phyloP scores from a whole-genome alignment of 495 filamentous ascomycete genomes.

The Thermochaetoides thermophila region DNA sequence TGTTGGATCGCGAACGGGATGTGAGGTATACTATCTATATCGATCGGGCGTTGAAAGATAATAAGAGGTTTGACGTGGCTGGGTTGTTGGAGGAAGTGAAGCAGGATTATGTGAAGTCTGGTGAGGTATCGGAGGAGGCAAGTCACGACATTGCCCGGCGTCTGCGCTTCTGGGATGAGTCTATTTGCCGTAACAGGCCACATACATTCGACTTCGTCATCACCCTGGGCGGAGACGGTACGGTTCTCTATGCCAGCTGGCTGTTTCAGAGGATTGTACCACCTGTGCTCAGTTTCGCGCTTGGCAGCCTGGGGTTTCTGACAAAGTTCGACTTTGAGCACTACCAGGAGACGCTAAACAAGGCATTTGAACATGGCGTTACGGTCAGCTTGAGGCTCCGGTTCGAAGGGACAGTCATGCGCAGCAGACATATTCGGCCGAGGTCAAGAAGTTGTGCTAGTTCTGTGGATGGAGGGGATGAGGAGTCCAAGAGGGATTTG shows the following conservation, averaged over 20 bases:
- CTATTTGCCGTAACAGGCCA: constrained; percentile 59
- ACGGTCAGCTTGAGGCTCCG: constrained; percentile 75
- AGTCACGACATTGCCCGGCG: constrained; percentile 40
- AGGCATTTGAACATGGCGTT: constrained; percentile 68
- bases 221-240: constrained; percentile 92
- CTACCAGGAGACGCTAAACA: constrained; percentile 52
- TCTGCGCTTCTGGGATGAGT: constrained; percentile 68
- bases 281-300: constrained; percentile 77
- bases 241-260: constrained; percentile 90
- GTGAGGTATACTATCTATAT: constrained; percentile 64
- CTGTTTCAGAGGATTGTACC: constrained; percentile 94
- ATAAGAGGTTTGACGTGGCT: constrained; percentile 53
- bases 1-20: constrained; percentile 62
- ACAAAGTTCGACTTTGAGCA: constrained; percentile 88
- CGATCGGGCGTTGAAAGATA: constrained; percentile 55
- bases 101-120: constrained; percentile 15
- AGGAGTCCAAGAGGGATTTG: constrained; percentile 41
- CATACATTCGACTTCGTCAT: constrained; percentile 89
- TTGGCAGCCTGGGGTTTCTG: constrained; percentile 86
- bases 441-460: no score
- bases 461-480: constrained; percentile 18
- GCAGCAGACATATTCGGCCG: constrained; percentile 51
- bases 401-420: constrained; percentile 93
- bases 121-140: constrained; percentile 16
- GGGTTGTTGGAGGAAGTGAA: constrained; percentile 38